Conservation (phyloP, 192 early-diverging fungal species). For the Paraglomus brasilianum region DNA sequence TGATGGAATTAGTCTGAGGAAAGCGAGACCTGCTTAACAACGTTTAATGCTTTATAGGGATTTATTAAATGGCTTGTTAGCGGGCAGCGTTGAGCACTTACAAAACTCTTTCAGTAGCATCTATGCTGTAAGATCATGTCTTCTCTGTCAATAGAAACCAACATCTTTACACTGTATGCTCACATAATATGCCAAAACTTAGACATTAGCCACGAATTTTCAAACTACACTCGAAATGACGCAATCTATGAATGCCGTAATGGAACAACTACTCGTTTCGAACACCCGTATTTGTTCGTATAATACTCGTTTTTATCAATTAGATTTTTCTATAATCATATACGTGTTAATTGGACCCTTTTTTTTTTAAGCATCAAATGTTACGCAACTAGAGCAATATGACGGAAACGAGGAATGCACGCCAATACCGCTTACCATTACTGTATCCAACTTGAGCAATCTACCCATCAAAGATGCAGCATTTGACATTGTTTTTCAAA, state of each 20-base stretch:
- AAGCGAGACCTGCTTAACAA: no score
- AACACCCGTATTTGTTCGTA: constrained; percentile 42
- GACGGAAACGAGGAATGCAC: background rate
- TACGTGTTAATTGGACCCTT: background rate
- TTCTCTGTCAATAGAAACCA: background rate
- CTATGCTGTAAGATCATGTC: background rate
- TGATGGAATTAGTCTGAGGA: no score
- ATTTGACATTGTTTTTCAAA: constrained; percentile 9
- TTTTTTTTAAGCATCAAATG: background rate
- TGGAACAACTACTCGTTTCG: constrained; percentile 39
- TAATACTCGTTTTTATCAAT: background rate
- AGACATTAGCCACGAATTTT: constrained; percentile 41
- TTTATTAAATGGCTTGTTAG: no score
- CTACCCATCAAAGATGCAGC: background rate
- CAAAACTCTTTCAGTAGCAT: constrained; percentile 24
- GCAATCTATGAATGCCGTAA: constrained; percentile 42
- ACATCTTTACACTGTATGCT: background rate
- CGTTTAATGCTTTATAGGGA: no score
- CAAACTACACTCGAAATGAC: constrained; percentile 45
- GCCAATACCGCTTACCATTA: constrained; percentile 13
- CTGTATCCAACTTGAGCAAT: background rate
- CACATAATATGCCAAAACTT: background rate
- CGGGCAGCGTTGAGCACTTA: background rate
- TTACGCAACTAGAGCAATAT: background rate
- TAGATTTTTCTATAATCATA: background rate